Conservation (phyloP, 192 early-diverging fungal species). For the Irineochytrium annulatum region DNA sequence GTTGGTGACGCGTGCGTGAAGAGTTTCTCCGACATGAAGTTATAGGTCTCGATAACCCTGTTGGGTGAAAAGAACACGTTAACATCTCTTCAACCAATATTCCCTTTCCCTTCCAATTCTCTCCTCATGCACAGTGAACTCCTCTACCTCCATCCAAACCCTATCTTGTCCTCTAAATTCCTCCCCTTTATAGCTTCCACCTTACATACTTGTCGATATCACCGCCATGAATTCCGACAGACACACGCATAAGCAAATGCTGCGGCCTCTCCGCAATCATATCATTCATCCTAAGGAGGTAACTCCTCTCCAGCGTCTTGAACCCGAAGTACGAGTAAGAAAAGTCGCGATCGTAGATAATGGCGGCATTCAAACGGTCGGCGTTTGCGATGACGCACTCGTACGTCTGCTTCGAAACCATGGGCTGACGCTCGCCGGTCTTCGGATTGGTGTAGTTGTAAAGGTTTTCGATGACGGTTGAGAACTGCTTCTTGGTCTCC, state of each 20-base stretch:
- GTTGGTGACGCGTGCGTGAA: constrained; percentile 98
- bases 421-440: constrained; percentile 77
- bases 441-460: constrained; percentile 88
- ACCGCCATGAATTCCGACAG: constrained; percentile 92
- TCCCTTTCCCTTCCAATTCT: too few species aligned
- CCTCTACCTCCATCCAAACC: too few species aligned
- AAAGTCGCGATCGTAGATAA: constrained; percentile 97
- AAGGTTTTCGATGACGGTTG: constrained; percentile 78
- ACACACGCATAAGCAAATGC: constrained; percentile 97
- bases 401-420: constrained; percentile 82
- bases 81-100: too few species aligned
- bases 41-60: constrained; percentile 82
- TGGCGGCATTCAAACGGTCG: constrained; percentile 86
- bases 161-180: too few species aligned
- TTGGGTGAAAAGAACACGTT: too few species aligned
- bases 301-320: constrained; percentile 97
- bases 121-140: too few species aligned
- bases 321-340: constrained; percentile 99
- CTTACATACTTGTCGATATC: too few species aligned
- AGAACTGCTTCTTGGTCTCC: constrained; percentile 70
- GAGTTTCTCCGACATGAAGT: constrained; percentile 85
- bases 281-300: constrained; percentile 83
- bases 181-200: too few species aligned
- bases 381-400: constrained; percentile 64
- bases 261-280: constrained; percentile 92